Evolutionary conservation across 148 eudicot species (phyloP).

Genomic region (Linanthus parryae): DNA sequence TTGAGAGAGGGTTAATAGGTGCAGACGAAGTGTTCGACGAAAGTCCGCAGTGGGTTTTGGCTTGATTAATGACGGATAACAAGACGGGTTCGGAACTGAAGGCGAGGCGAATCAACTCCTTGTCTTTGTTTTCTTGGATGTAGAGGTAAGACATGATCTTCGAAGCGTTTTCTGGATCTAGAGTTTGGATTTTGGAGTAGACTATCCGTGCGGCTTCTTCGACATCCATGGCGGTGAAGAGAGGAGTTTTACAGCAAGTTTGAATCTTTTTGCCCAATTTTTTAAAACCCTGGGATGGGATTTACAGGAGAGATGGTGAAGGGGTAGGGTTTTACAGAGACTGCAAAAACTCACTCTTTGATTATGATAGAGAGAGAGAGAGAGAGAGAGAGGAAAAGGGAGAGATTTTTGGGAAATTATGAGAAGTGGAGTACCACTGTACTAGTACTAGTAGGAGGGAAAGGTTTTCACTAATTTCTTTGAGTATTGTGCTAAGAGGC

Average conservation of each 20-base stretch:
- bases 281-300: too few species aligned
- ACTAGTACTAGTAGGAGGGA: too few species aligned
- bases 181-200: slow-evolving; percentile 35
- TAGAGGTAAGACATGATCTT: slow-evolving; percentile 65
- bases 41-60: slow-evolving; percentile 33
- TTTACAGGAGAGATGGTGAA: too few species aligned
- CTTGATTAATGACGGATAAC: slow-evolving; percentile 34
- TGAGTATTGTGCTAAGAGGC: too few species aligned
- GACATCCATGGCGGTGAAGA: slow-evolving; percentile 69
- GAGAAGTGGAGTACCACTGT: neutral
- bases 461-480: too few species aligned
- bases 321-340: too few species aligned
- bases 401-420: neutral
- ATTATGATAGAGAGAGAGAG: neutral
- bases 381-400: neutral
- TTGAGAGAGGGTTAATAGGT: slow-evolving; percentile 34
- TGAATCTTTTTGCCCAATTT: too few species aligned
- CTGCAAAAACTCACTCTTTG: too few species aligned
- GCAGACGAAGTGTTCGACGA: slow-evolving; percentile 32
- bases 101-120: slow-evolving; percentile 65
- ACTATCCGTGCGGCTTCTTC: slow-evolving; percentile 55
- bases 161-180: slow-evolving; percentile 71
- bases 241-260: too few species aligned
- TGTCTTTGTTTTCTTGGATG: slow-evolving; percentile 48
- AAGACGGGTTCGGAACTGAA: slow-evolving; percentile 44